phyloP scores from a whole-genome alignment of 116 monocot species.

The Papilionanthe hybrid region DNA sequence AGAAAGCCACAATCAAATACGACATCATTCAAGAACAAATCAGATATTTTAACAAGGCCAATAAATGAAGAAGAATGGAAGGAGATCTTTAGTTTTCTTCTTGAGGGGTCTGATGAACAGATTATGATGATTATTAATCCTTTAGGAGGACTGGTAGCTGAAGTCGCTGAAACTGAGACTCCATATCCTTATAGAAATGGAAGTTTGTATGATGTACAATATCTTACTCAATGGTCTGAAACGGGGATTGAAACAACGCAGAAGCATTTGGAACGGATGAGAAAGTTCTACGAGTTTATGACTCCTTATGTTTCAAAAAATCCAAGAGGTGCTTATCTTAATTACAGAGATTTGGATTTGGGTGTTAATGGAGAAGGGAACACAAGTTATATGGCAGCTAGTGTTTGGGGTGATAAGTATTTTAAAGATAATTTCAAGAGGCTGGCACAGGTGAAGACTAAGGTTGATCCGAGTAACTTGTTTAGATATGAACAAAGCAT shows the following conservation, averaged over 20 bases:
- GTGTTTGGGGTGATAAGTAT: slow-evolving; percentile 18
- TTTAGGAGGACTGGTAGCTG: slow-evolving; percentile 21
- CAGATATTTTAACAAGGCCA: slow-evolving; percentile 5
- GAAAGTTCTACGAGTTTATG: slow-evolving; percentile 22
- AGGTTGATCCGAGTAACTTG: slow-evolving; percentile 21
- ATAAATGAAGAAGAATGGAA: slow-evolving; percentile 11
- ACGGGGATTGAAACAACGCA: neutral
- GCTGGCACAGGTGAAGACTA: slow-evolving; percentile 15
- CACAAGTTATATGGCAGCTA: neutral
- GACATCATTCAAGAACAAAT: slow-evolving; percentile 14
- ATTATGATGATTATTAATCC: slow-evolving; percentile 18
- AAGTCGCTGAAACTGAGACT: slow-evolving; percentile 16
- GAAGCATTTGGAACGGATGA: slow-evolving; percentile 25
- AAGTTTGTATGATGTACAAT: slow-evolving; percentile 27
- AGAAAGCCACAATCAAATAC: neutral
- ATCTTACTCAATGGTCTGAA: slow-evolving; percentile 15
- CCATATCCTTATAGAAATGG: slow-evolving; percentile 33
- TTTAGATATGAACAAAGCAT: slow-evolving; percentile 35
- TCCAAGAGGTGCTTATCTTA: slow-evolving; percentile 35
- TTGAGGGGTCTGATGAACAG: neutral
- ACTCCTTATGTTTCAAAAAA: slow-evolving; percentile 31
- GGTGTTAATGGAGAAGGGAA: slow-evolving; percentile 18
- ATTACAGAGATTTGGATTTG: slow-evolving; percentile 37
- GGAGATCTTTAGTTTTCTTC: neutral
- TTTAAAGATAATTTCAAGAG: slow-evolving; percentile 21